Conservation (phyloP, 2,329 filamentous ascomycete species). For the Acrodontium crateriforme region DNA sequence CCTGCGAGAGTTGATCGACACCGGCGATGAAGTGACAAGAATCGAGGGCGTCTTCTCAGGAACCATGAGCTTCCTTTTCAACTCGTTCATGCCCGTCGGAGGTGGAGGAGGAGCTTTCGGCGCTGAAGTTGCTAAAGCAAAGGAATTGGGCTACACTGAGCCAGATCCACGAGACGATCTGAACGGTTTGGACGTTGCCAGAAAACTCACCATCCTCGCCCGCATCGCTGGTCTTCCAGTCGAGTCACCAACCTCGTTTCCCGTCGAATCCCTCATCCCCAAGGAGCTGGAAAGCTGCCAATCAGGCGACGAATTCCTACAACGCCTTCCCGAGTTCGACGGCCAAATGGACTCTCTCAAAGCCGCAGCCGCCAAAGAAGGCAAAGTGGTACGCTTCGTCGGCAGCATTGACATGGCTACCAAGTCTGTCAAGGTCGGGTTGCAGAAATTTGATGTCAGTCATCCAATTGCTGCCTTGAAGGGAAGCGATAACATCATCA, state of each 20-base stretch:
- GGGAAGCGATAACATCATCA: constrained; percentile 98
- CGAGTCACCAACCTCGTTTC: constrained; percentile 74
- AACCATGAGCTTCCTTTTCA: constrained; percentile 97
- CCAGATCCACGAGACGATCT: constrained; percentile 76
- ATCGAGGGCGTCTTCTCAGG: constrained; percentile 97
- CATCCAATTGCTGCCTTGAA: constrained; percentile 89
- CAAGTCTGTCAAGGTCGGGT: constrained; percentile 75
- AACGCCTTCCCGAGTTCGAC: constrained; percentile 68
- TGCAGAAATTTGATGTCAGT: constrained; percentile 69
- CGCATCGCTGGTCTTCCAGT: constrained; percentile 71
- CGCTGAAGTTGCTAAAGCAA: constrained; percentile 80
- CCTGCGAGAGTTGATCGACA: constrained; percentile 84
- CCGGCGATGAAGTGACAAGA: constrained; percentile 77
- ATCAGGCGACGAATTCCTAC: constrained; percentile 75
- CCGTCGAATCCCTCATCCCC: constrained; percentile 86
- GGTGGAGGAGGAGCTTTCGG: constrained; percentile 73
- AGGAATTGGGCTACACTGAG: constrained; percentile 84
- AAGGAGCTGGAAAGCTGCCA: constrained; percentile 64
- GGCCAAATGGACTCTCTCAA: constrained; percentile 81
- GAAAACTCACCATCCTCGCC: constrained; percentile 90
- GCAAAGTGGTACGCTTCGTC: constrained; percentile 88
- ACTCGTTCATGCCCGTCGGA: constrained; percentile 76
- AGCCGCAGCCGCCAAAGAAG: constrained; percentile 66
- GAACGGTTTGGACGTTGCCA: constrained; percentile 80
- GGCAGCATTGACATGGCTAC: constrained; percentile 79